A percentile compares a stretch with the other conserved stretches of the same genome.
Conservation (phyloP, 306 rosid species). For the Cicer yamashitae region DNA sequence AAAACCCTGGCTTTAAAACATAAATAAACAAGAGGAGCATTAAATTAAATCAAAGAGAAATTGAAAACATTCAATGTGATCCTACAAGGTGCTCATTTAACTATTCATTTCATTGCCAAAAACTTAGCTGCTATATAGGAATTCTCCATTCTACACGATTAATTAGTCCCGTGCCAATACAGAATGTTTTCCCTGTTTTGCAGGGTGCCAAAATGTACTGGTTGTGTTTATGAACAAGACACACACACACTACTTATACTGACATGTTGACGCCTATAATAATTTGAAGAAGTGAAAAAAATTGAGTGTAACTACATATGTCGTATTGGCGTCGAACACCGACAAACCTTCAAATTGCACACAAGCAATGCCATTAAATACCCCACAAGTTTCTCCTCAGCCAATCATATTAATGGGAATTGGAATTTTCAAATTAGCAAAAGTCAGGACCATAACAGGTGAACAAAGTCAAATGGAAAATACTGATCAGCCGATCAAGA, state of each 20-base stretch:
- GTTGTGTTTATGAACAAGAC: not conserved
- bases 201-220: not conserved
- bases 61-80: not conserved
- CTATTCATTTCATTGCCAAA: constrained; percentile 11
- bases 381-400: constrained; percentile 5
- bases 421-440: constrained; percentile 13
- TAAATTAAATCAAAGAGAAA: not conserved
- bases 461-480: constrained; percentile 27
- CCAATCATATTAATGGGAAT: constrained; percentile 13
- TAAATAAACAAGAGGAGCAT: not conserved
- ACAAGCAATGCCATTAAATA: not conserved
- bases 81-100: not conserved
- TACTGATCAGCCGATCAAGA: not conserved
- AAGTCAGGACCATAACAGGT: not conserved
- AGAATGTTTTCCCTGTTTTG: not conserved
- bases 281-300: too few relatives aligned
- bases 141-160: not conserved
- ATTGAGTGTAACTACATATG: too few relatives aligned
- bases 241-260: too few relatives aligned
- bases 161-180: not conserved
- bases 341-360: not conserved
- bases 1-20: not conserved
- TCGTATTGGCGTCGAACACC: too few relatives aligned
- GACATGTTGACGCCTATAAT: too few relatives aligned
- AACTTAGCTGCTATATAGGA: not conserved